phyloP scores from a whole-genome alignment of 1,284 basidiomycete species.

The Athelia psychrophila region DNA sequence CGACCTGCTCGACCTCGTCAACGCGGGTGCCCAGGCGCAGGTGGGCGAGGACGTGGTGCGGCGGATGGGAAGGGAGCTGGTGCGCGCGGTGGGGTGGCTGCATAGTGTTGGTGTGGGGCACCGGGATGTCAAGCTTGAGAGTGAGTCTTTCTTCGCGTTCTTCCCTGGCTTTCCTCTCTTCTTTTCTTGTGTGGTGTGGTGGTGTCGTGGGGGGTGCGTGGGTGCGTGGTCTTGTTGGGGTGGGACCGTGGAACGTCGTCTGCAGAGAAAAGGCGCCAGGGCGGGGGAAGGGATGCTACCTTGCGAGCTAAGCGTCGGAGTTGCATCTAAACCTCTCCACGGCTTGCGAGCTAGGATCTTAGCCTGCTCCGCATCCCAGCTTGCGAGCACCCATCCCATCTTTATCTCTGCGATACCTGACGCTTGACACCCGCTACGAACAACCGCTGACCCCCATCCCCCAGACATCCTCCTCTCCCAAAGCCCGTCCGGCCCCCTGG shows the following conservation, averaged over 20 bases:
- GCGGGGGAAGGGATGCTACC: too few species aligned
- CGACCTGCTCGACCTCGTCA: slow-evolving; percentile 81
- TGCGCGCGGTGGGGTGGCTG: slow-evolving; percentile 85
- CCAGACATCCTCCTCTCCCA: slow-evolving; percentile 52
- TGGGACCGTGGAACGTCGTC: too few species aligned
- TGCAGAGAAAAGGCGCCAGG: too few species aligned
- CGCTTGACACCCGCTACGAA: slow-evolving; percentile 1
- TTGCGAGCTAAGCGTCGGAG: not conserved
- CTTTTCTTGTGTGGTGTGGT: slow-evolving; percentile 1
- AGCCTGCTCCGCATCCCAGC: too few species aligned
- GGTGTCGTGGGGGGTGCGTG: too few species aligned
- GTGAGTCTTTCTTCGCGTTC: slow-evolving; percentile 47
- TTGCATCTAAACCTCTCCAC: too few species aligned
- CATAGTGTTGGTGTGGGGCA: slow-evolving; percentile 72
- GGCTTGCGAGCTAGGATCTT: too few species aligned
- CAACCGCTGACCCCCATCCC: slow-evolving; percentile 3
- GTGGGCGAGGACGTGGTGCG: slow-evolving; percentile 61
- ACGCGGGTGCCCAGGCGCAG: slow-evolving; percentile 48
- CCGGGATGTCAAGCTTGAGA: slow-evolving; percentile 93
- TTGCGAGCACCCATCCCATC: too few species aligned
- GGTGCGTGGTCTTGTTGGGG: too few species aligned
- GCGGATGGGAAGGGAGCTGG: slow-evolving; percentile 79
- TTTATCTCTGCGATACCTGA: not conserved
- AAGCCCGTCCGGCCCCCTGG: slow-evolving; percentile 38
- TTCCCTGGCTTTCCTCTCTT: slow-evolving; percentile 2